phyloP scores from a whole-genome alignment of 306 rosid genomes.

The Castanospermum australe region DNA sequence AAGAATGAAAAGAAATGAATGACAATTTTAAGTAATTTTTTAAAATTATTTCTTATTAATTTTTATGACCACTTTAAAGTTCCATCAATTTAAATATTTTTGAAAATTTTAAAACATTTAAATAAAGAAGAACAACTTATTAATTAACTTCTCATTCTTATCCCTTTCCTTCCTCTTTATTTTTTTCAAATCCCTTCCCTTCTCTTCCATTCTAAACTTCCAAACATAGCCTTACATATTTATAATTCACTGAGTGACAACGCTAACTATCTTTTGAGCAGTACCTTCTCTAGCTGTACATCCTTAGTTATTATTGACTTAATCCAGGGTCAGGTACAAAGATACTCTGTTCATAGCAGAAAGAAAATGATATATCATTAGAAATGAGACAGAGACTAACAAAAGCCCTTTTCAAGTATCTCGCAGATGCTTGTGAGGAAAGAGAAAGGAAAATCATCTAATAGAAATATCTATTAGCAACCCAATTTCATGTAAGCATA shows the following conservation, averaged over 20 bases:
- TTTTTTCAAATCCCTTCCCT: too few relatives aligned
- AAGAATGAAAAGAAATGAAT: too few relatives aligned
- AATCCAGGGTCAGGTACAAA: not conserved
- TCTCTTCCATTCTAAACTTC: too few relatives aligned
- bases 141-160: too few relatives aligned
- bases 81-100: too few relatives aligned
- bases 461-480: not conserved
- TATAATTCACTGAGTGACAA: not conserved
- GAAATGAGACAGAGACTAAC: not conserved
- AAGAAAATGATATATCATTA: constrained; percentile 1
- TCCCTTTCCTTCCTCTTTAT: too few relatives aligned
- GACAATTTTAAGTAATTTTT: too few relatives aligned
- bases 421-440: not conserved
- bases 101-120: too few relatives aligned
- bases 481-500: not conserved
- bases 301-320: not conserved
- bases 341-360: not conserved
- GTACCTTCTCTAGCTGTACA: not conserved
- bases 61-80: too few relatives aligned
- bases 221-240: too few relatives aligned
- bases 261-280: not conserved
- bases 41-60: too few relatives aligned
- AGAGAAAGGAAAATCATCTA: not conserved
- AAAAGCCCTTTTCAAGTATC: not conserved
- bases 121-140: too few relatives aligned